Conservation (phyloP, 164 flowering plant species). For the Santalum album region DNA sequence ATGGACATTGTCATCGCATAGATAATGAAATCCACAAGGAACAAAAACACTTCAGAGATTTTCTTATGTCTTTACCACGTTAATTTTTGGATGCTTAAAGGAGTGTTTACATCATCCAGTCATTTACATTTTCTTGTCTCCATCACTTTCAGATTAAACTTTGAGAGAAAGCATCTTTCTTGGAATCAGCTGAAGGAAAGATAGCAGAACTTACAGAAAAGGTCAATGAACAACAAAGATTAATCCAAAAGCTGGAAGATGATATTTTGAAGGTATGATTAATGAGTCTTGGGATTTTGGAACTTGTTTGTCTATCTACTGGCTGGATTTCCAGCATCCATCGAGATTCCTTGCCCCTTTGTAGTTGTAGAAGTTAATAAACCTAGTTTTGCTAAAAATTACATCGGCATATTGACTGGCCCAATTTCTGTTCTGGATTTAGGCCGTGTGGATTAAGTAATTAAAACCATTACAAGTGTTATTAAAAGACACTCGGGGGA, state of each 20-base stretch:
- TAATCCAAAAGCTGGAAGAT: slow-evolving; percentile 93
- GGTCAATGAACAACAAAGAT: slow-evolving; percentile 72
- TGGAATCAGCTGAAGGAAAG: slow-evolving; percentile 76
- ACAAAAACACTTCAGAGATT: no score
- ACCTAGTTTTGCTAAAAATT: no score
- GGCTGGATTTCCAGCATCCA: neutral
- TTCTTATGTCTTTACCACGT: no score
- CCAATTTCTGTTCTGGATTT: no score
- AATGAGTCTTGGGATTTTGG: neutral
- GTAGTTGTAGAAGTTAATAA: neutral
- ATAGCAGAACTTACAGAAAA: slow-evolving; percentile 52
- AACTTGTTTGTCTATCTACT: neutral
- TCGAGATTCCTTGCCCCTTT: neutral
- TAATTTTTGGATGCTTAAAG: neutral
- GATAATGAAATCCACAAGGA: no score
- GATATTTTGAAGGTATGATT: slow-evolving; percentile 81
- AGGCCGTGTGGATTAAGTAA: no score
- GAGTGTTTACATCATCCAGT: neutral
- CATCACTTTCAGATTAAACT: slow-evolving; percentile 59
- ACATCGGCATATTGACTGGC: no score
- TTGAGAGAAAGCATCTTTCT: slow-evolving; percentile 64
- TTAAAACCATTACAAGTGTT: no score
- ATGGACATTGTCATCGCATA: no score
- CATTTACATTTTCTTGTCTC: no score
- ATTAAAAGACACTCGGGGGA: no score